phyloP scores from a whole-genome alignment of 2,329 filamentous ascomycete species.

The Leptosphaerulina australis region DNA sequence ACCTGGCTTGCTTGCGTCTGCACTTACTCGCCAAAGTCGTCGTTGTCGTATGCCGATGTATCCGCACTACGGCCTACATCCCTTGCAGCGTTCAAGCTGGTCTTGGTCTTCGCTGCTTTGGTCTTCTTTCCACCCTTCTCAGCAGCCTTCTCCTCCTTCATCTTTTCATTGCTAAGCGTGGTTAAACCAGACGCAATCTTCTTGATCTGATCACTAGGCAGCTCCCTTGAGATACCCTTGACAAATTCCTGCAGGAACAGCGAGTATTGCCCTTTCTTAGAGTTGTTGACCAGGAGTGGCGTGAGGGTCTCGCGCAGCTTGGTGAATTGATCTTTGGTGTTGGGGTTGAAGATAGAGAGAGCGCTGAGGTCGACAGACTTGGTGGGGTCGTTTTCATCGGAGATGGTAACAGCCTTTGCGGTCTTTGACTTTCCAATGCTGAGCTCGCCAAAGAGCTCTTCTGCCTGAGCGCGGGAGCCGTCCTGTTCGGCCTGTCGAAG shows the following conservation, averaged over 20 bases:
- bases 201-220: constrained; percentile 94
- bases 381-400: constrained; percentile 74
- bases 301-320: constrained; percentile 77
- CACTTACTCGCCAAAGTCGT: constrained; percentile 85
- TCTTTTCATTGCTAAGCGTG: constrained; percentile 94
- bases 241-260: constrained; percentile 90
- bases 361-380: constrained; percentile 80
- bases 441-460: constrained; percentile 84
- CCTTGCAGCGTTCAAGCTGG: constrained; percentile 72
- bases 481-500: constrained; percentile 83
- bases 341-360: constrained; percentile 86
- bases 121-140: constrained; percentile 96
- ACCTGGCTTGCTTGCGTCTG: background rate
- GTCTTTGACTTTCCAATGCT: constrained; percentile 74
- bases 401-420: constrained; percentile 69
- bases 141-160: constrained; percentile 95
- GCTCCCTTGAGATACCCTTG: constrained; percentile 84
- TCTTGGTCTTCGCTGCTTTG: constrained; percentile 96
- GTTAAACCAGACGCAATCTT: constrained; percentile 88
- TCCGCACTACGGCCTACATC: constrained; percentile 66
- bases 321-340: constrained; percentile 84
- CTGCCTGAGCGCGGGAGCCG: constrained; percentile 83
- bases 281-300: constrained; percentile 74
- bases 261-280: constrained; percentile 88
- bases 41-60: constrained; percentile 78